Percentiles rank a stretch among this genome's conserved stretches.
These are phyloP conservation scores for Globisporangium iwayamae DNA, from an alignment of 352 stramenopile genomes.

Conservation along the genomic window DNA sequence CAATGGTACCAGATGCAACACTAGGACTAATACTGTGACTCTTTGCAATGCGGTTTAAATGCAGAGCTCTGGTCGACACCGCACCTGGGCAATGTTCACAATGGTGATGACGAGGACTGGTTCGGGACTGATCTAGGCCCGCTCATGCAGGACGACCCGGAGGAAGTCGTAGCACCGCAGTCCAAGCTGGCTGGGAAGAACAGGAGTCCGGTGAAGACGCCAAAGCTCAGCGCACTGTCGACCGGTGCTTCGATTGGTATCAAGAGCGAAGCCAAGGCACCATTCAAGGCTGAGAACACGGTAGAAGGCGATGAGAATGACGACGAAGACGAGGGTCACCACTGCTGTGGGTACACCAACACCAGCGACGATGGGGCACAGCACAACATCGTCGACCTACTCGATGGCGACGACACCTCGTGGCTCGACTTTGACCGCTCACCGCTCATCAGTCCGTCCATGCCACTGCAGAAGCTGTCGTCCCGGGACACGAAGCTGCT, in stretches of 20 bases:
- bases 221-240: not conserved
- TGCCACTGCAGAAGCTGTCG: conserved; percentile 13
- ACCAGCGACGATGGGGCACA: not conserved
- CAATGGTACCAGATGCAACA: not conserved
- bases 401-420: conserved; percentile 21
- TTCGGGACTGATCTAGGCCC: conserved; percentile 7
- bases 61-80: conserved; percentile 22
- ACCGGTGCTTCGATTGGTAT: not conserved
- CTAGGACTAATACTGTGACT: not conserved
- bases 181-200: not conserved
- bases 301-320: conserved; percentile 17
- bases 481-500: not conserved
- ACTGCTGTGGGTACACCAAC: not conserved
- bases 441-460: conserved; percentile 20
- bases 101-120: conserved; percentile 13
- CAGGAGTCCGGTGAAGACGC: not conserved
- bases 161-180: not conserved
- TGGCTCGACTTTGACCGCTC: conserved; percentile 31
- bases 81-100: not conserved
- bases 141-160: not conserved
- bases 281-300: conserved; percentile 12
- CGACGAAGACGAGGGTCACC: conserved; percentile 19
- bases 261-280: conserved; percentile 12
- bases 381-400: conserved; percentile 9
- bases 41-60: not conserved